phyloP scores from a whole-genome alignment of 768 basidiomycete genomes.

The Inosperma sp. region DNA sequence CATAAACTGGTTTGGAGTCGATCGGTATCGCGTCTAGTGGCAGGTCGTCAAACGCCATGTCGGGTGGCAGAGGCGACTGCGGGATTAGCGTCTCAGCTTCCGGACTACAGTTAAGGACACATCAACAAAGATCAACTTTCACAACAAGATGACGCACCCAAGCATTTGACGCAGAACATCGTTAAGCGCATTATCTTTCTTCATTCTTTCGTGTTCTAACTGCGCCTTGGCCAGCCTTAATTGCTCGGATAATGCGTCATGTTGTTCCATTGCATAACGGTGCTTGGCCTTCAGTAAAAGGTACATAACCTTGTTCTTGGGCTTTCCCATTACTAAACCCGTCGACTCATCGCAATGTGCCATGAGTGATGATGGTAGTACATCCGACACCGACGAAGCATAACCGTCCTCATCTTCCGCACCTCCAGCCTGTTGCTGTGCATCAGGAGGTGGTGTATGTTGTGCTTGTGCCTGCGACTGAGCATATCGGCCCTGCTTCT shows the following conservation, averaged over 20 bases:
- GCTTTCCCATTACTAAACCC: slow-evolving; percentile 62
- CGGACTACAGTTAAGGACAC: not conserved
- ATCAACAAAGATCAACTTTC: too few relatives aligned
- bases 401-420: slow-evolving; percentile 38
- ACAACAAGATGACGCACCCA: slow-evolving; percentile 23
- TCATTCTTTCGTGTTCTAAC: slow-evolving; percentile 45
- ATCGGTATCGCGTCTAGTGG: not conserved
- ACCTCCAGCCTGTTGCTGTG: slow-evolving; percentile 11
- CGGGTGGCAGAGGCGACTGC: slow-evolving; percentile 1
- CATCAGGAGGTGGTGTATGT: slow-evolving; percentile 19
- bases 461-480: slow-evolving; percentile 17
- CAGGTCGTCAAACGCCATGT: not conserved
- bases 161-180: slow-evolving; percentile 26
- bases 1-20: not conserved
- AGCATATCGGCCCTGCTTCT: slow-evolving; percentile 12
- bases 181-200: slow-evolving; percentile 64
- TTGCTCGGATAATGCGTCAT: slow-evolving; percentile 62
- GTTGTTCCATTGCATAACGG: slow-evolving; percentile 61
- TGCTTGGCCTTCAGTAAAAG: slow-evolving; percentile 73
- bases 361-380: slow-evolving; percentile 51
- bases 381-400: slow-evolving; percentile 37
- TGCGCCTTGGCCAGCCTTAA: slow-evolving; percentile 52
- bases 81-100: slow-evolving; percentile 7
- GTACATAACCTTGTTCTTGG: slow-evolving; percentile 70
- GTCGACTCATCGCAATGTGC: slow-evolving; percentile 51